Conservation (phyloP, 2,329 filamentous ascomycete genomes). For the Westerdykella aurantiaca region DNA sequence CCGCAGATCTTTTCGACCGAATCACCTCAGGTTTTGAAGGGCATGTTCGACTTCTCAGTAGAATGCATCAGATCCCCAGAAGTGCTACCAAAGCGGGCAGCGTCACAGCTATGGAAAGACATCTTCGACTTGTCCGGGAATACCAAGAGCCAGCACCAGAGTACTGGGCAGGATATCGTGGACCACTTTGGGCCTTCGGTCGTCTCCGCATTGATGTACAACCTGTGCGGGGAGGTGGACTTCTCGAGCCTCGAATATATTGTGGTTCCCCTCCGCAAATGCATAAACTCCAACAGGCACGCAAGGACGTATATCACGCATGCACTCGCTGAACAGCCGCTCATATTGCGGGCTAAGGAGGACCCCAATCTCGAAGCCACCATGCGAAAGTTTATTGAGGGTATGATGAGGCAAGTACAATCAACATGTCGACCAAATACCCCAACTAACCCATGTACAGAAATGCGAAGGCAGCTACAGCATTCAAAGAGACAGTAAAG, state of each 20-base stretch:
- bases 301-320: conserved; percentile 26
- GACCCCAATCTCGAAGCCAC: conserved; percentile 24
- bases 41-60: conserved; percentile 66
- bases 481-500: conserved; percentile 34
- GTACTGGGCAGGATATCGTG: conserved; percentile 31
- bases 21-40: conserved; percentile 53
- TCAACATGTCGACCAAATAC: background rate
- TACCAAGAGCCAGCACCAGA: conserved; percentile 22
- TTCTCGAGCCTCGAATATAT: conserved; percentile 31
- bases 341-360: conserved; percentile 25
- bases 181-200: conserved; percentile 30
- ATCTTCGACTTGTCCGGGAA: conserved; percentile 31
- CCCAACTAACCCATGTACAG: conserved; percentile 24
- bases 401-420: conserved; percentile 24
- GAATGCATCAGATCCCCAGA: conserved; percentile 65
- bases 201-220: conserved; percentile 27
- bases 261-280: conserved; percentile 26
- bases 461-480: conserved; percentile 26
- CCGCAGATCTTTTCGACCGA: conserved; percentile 58
- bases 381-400: conserved; percentile 32
- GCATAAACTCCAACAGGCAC: conserved; percentile 28
- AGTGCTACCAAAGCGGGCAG: conserved; percentile 66
- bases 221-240: conserved; percentile 34
- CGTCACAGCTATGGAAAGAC: conserved; percentile 64
- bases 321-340: conserved; percentile 24